Percentiles rank a stretch among this genome's conserved stretches.
Evolutionary conservation across 495 filamentous ascomycete genomes (phyloP).

Genomic region (Annulohypoxylon nitens): DNA sequence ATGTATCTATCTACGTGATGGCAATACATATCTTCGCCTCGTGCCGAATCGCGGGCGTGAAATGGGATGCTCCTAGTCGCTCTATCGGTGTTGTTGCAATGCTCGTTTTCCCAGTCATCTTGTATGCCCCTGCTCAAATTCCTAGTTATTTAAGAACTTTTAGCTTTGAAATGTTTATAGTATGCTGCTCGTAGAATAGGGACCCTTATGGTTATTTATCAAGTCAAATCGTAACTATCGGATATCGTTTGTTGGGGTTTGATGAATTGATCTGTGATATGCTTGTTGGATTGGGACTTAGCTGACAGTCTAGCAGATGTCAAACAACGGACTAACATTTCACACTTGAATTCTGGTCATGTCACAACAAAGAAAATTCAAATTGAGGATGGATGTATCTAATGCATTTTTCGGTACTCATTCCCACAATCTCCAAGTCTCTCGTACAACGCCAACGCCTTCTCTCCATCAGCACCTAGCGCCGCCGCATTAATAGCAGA

Average conservation of each 20-base stretch:
- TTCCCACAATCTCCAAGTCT: constrained; percentile 59
- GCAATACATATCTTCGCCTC: neutral
- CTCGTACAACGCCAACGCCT: constrained; percentile 49
- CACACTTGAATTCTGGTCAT: neutral
- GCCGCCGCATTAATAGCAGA: constrained; percentile 46
- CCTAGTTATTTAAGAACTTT: neutral
- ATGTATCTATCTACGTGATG: neutral
- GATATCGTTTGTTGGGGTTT: neutral
- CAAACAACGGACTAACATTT: neutral
- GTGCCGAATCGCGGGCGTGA: neutral
- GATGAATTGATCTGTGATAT: neutral
- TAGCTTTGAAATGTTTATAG: constrained; percentile 1
- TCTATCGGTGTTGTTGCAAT: neutral
- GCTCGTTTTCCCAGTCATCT: neutral
- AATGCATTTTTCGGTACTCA: constrained; percentile 56
- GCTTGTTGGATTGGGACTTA: neutral
- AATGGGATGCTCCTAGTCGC: neutral
- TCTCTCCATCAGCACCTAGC: constrained; percentile 35
- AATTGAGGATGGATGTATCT: neutral
- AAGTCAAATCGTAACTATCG: neutral
- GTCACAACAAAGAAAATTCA: too few relatives aligned
- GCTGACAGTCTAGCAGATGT: neutral
- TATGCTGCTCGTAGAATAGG: constrained; percentile 1
- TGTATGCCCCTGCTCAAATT: neutral
- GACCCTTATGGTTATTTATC: neutral